Evolutionary conservation across 345 rosid species (phyloP), one percentile per base, ranked within the genome.

Genomic region (Pseudoturritis turrita): DNA sequence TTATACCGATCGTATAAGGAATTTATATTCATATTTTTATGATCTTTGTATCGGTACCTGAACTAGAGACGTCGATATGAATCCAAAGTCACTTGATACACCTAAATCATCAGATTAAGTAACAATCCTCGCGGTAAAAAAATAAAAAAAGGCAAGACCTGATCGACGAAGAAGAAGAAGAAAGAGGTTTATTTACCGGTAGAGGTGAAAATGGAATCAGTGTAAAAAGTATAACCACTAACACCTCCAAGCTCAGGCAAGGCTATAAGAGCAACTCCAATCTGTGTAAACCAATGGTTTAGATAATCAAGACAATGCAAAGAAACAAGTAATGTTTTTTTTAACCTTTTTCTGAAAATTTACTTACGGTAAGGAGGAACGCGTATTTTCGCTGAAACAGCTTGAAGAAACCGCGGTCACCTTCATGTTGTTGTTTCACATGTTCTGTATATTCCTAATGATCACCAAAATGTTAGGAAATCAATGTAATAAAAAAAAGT

Each of bases 181-280:
- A 29, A 28, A 1, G 12, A 64, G 44, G 69, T 18, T 64, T 28
- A 31, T 67, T 36, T 83, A 86, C 90, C 90, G 9, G 90, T 82
- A 49, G 86, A 80, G 21, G 58, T 61, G 40, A 86, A 83, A 22
- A 86, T 86, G 35, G 90, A 53, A 66, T 78, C 82, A 22, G 90
- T 83, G 62, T 86, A 86, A 61, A 86, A 86, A 10, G 80, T 74
- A 55, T 82, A 79, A 44, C 70, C 88, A 44, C 63, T 81, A 54
- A 85, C 84, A 36, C 98, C 98, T 59, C 96, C 92, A 50, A 92
- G 84, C 39, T 89, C 88, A 76, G 91, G 98, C 77, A 92, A 78
- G 44, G 73, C 82, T 95, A 92, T 84, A 70, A 92, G 75, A 35
- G 89, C 95, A 44, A 88, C 79, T 23, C 86, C 94, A 62, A 88